These are phyloP conservation scores for Metarhizium guizhouense DNA, from an alignment of 2,329 filamentous ascomycete genomes.

Conservation along the genomic window DNA sequence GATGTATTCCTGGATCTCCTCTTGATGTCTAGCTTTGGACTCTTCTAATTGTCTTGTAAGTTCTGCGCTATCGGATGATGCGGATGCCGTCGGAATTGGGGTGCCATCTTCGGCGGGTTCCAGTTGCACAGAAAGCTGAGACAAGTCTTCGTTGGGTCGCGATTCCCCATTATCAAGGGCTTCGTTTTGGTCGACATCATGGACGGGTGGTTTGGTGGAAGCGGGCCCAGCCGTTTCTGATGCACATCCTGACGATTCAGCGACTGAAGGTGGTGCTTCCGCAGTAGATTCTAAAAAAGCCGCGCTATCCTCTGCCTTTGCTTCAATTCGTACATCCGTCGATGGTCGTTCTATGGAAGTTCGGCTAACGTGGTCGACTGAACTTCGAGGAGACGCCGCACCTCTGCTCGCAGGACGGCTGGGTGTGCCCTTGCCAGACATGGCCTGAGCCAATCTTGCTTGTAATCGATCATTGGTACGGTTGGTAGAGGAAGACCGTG, in stretches of 20 bases:
- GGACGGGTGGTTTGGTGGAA: neutral
- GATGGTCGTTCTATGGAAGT: slow-evolving; percentile 20
- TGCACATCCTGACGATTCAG: neutral
- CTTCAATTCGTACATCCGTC: slow-evolving; percentile 11
- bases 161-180: neutral
- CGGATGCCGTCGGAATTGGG: neutral
- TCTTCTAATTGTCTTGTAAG: slow-evolving; percentile 14
- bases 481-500: slow-evolving; percentile 55
- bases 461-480: slow-evolving; percentile 74
- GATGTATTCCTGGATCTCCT: slow-evolving; percentile 74
- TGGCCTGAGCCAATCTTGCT: slow-evolving; percentile 78
- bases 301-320: neutral
- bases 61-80: slow-evolving; percentile 1
- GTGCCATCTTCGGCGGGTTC: neutral
- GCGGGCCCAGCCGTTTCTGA: neutral
- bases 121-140: neutral
- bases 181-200: neutral
- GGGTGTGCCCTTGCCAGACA: slow-evolving; percentile 56
- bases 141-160: neutral
- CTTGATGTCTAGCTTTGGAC: slow-evolving; percentile 45
- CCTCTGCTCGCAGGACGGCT: slow-evolving; percentile 35
- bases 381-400: slow-evolving; percentile 24
- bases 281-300: neutral
- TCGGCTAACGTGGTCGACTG: slow-evolving; percentile 23
- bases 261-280: neutral